Evolutionary conservation across 1,284 basidiomycete species (phyloP).

Genomic region (Sparassis latifolia): DNA sequence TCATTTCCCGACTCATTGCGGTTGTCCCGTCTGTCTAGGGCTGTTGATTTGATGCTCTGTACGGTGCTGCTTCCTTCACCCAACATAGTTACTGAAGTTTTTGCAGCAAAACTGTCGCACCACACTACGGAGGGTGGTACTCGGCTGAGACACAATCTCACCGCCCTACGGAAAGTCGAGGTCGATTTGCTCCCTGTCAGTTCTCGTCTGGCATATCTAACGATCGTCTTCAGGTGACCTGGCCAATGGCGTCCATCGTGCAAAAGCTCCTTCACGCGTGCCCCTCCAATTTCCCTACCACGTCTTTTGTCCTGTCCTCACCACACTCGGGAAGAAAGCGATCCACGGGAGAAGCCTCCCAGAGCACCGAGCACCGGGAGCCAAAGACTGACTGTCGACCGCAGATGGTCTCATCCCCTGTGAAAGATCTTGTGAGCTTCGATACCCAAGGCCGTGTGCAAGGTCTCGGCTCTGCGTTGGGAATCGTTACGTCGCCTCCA

Average conservation of each 20-base stretch:
- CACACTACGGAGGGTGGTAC: conserved; percentile 1
- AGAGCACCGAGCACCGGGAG: conserved; percentile 2
- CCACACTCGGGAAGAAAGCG: conserved; percentile 5
- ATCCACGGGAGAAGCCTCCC: conserved; percentile 5
- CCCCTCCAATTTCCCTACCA: background rate
- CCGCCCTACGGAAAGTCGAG: conserved; percentile 5
- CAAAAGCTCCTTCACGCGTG: conserved; percentile 1
- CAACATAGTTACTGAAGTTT: background rate
- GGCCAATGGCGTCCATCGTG: conserved; percentile 4
- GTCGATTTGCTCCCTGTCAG: background rate
- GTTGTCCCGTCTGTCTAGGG: conserved; percentile 3
- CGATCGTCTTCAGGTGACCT: background rate
- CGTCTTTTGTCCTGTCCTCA: background rate
- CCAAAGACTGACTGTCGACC: conserved; percentile 1
- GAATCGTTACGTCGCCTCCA: conserved; percentile 7
- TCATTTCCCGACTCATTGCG: background rate
- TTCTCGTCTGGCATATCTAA: background rate
- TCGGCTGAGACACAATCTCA: background rate
- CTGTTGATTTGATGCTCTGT: background rate
- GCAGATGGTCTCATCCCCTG: background rate
- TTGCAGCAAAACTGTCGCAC: background rate
- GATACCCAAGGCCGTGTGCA: conserved; percentile 6
- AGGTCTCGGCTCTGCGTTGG: conserved; percentile 7
- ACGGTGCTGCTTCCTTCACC: background rate
- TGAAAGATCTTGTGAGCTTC: conserved; percentile 2